Percentiles rank a stretch among this genome's conserved stretches.
Evolutionary conservation across 129 eudicot species (phyloP).

Genomic region (Flaveria sonorensis): DNA sequence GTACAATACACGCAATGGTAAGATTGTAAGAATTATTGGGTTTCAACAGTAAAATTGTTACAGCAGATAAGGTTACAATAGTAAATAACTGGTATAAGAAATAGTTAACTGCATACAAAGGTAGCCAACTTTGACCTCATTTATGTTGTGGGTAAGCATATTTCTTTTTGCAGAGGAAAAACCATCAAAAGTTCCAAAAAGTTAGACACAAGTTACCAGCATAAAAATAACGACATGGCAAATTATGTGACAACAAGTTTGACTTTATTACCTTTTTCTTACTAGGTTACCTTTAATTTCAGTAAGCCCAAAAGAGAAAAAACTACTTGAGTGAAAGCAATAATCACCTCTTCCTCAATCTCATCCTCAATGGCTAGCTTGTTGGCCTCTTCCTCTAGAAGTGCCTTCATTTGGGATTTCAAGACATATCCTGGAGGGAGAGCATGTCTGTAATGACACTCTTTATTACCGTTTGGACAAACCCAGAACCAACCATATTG

Average conservation of each 20-base stretch:
- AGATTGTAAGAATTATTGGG: neutral
- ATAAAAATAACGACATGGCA: neutral
- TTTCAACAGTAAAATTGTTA: neutral
- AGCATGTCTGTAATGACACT: slow-evolving; percentile 87
- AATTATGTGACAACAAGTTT: neutral
- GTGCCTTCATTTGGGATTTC: slow-evolving; percentile 96
- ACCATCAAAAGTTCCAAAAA: neutral
- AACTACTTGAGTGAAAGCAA: neutral
- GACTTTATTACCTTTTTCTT: neutral
- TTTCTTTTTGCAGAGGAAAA: neutral
- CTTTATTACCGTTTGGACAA: slow-evolving; percentile 92
- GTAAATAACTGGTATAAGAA: slow-evolving; percentile 4
- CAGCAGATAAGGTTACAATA: neutral
- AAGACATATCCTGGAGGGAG: slow-evolving; percentile 89
- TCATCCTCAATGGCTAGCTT: slow-evolving; percentile 87
- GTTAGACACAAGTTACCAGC: neutral
- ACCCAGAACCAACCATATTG: slow-evolving; percentile 98
- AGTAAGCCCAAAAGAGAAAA: neutral
- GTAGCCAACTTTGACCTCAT: neutral
- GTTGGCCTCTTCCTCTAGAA: slow-evolving; percentile 75
- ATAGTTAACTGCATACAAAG: slow-evolving; percentile 11
- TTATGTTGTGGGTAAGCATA: slow-evolving; percentile 4
- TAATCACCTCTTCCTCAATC: slow-evolving; percentile 76
- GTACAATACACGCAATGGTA: slow-evolving; percentile 8
- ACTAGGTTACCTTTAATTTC: neutral